A percentile compares a stretch with the other conserved stretches of the same genome.
These are phyloP conservation scores for Colletotrichum siamense DNA, from an alignment of 2,329 filamentous ascomycete genomes.

Conservation along the genomic window DNA sequence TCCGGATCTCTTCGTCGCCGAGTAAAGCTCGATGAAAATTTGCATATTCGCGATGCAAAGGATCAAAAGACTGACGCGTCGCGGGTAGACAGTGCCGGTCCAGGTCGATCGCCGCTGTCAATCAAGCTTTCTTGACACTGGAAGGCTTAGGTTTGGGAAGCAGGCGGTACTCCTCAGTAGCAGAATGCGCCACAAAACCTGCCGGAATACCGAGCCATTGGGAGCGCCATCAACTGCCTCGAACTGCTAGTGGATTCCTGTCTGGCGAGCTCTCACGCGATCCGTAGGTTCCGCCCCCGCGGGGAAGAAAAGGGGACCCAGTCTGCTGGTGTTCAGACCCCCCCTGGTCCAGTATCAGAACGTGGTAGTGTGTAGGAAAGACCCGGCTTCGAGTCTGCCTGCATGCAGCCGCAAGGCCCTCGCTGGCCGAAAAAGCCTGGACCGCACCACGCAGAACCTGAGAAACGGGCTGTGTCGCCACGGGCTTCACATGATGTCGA, in stretches of 20 bases:
- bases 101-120: neutral
- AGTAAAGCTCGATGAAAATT: neutral
- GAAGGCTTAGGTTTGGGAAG: neutral
- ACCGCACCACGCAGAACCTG: neutral
- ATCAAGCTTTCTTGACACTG: neutral
- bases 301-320: neutral
- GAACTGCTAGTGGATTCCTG: neutral
- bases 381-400: neutral
- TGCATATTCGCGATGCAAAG: neutral
- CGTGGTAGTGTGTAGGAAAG: constrained; percentile 3
- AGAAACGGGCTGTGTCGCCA: constrained; percentile 7
- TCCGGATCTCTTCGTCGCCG: neutral
- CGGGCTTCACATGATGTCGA: neutral
- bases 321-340: constrained; percentile 4
- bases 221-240: neutral
- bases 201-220: neutral
- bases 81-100: neutral
- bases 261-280: neutral
- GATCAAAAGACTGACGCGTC: neutral
- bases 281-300: neutral
- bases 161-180: neutral
- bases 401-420: neutral
- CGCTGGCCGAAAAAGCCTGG: neutral
- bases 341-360: constrained; percentile 1
- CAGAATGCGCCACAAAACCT: neutral